A percentile compares a stretch with the other conserved stretches of the same genome.
These are phyloP conservation scores for Cudoniella acicularis DNA, from an alignment of 495 filamentous ascomycete genomes.

Conservation along the genomic window DNA sequence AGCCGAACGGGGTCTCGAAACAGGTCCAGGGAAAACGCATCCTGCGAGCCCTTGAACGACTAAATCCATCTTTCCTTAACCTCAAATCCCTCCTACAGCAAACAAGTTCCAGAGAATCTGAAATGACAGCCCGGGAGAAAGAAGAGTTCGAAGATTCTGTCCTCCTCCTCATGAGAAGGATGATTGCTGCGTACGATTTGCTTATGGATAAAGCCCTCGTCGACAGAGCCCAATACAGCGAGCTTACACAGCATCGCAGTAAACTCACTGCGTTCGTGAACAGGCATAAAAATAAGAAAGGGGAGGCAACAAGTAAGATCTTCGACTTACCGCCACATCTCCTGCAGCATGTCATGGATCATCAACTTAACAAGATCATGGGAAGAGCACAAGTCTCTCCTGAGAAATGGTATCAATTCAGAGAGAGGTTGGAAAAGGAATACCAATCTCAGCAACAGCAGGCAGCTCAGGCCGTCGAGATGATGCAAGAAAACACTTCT, in stretches of 20 bases:
- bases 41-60: slow-evolving; percentile 18
- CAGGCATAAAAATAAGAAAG: not conserved
- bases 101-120: not conserved
- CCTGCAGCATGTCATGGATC: not conserved
- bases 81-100: slow-evolving; percentile 14
- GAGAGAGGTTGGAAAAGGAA: not conserved
- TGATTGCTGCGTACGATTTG: slow-evolving; percentile 21
- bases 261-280: slow-evolving; percentile 18
- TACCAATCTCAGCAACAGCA: not conserved
- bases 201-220: slow-evolving; percentile 21
- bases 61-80: slow-evolving; percentile 16
- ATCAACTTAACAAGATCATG: not conserved
- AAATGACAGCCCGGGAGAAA: not conserved
- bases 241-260: slow-evolving; percentile 9
- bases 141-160: not conserved
- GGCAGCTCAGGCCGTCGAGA: not conserved
- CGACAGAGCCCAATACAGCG: not conserved
- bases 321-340: not conserved
- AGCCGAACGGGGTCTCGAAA: slow-evolving; percentile 1
- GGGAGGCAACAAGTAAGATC: not conserved
- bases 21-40: slow-evolving; percentile 18
- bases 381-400: not conserved
- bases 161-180: not conserved
- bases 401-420: not conserved
- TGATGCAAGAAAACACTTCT: not conserved